phyloP scores from a whole-genome alignment of 2,329 filamentous ascomycete species.

The Cryphonectria japonica region DNA sequence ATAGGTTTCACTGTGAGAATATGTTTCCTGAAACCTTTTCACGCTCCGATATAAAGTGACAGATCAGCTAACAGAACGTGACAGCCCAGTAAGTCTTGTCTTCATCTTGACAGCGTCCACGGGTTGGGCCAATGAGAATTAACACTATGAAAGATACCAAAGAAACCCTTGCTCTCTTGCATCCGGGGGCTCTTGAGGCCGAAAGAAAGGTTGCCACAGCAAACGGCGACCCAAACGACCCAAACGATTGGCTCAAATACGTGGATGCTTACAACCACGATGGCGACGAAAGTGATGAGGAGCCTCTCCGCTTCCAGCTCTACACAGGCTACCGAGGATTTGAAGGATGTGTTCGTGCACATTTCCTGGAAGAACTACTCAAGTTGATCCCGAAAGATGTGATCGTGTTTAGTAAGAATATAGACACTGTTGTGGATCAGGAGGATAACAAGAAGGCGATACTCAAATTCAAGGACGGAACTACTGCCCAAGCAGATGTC shows the following conservation, averaged over 20 bases:
- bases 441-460: constrained; percentile 32
- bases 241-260: constrained; percentile 1
- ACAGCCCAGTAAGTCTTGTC: background rate
- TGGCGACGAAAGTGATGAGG: background rate
- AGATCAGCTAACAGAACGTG: background rate
- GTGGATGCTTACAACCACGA: constrained; percentile 12
- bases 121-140: background rate
- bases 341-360: constrained; percentile 35
- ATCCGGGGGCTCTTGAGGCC: constrained; percentile 45
- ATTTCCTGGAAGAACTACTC: constrained; percentile 29
- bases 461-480: constrained; percentile 46
- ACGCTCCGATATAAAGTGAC: constrained; percentile 30
- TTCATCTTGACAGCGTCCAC: background rate
- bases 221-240: constrained; percentile 1
- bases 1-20: constrained; percentile 38
- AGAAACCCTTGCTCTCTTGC: constrained; percentile 57
- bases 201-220: constrained; percentile 38
- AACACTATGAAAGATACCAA: constrained; percentile 42
- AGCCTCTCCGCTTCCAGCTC: background rate
- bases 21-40: constrained; percentile 38
- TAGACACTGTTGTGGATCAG: constrained; percentile 24
- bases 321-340: constrained; percentile 24
- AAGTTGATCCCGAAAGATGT: constrained; percentile 24
- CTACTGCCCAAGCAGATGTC: constrained; percentile 42
- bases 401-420: constrained; percentile 23